Percentiles rank a stretch among this genome's conserved stretches.
Evolutionary conservation across 1,284 basidiomycete species (phyloP).

Genomic region (Ceratobasidium theobromae): DNA sequence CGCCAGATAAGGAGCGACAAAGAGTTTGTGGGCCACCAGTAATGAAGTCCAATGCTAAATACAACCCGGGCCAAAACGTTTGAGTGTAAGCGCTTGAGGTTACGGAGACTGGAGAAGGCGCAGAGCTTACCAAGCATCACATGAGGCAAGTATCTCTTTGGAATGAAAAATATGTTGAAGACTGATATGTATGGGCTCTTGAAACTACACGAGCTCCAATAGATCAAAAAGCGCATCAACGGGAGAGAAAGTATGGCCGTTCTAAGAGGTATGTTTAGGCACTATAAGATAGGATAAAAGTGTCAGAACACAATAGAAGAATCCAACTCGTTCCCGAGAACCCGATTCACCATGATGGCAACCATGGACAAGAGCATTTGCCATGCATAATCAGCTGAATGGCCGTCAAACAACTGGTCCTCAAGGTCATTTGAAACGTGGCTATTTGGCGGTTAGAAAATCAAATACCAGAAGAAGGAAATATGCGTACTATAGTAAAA

Average conservation of each 20-base stretch:
- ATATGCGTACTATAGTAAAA: conserved; percentile 79
- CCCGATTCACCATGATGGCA: conserved; percentile 59
- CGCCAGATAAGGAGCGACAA: conserved; percentile 62
- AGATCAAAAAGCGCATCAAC: conserved; percentile 66
- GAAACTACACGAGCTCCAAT: conserved; percentile 70
- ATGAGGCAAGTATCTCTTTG: conserved; percentile 73
- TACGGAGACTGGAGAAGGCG: neutral
- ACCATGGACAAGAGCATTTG: conserved; percentile 62
- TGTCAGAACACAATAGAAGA: neutral
- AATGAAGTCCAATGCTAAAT: conserved; percentile 61
- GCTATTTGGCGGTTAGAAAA: conserved; percentile 45
- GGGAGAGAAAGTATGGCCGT: conserved; percentile 63
- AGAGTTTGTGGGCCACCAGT: conserved; percentile 62
- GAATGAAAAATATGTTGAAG: conserved; percentile 72
- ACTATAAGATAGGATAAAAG: neutral
- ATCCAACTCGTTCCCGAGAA: neutral
- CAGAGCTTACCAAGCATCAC: conserved; percentile 53
- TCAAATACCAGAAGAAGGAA: neutral
- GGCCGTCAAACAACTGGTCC: conserved; percentile 56
- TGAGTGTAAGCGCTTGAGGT: neutral
- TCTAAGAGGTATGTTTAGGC: conserved; percentile 64
- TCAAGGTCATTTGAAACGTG: conserved; percentile 67
- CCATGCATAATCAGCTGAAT: conserved; percentile 72
- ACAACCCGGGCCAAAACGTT: neutral
- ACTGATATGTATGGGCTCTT: conserved; percentile 63